Conservation (phyloP, 2,329 filamentous ascomycete species). For the Ophiocordyceps unilateralis region DNA sequence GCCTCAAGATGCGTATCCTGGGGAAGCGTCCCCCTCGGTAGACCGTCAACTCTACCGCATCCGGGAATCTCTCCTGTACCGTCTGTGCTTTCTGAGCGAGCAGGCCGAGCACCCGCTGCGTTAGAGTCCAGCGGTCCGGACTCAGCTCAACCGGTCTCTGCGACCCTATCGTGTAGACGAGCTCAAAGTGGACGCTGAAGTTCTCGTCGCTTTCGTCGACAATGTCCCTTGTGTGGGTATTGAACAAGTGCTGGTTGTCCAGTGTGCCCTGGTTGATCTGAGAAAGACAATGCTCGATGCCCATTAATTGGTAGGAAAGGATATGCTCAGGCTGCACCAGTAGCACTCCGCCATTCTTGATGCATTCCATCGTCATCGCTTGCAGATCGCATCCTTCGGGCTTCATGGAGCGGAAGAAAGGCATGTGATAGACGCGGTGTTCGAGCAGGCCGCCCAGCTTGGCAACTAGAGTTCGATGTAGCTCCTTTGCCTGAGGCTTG, state of each 20-base stretch:
- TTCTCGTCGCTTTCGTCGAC: slow-evolving; percentile 48
- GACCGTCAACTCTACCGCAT: slow-evolving; percentile 22
- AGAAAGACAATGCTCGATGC: too few relatives aligned
- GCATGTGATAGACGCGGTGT: not conserved
- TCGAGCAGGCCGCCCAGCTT: slow-evolving; percentile 37
- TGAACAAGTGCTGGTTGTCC: slow-evolving; percentile 23
- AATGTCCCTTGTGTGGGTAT: slow-evolving; percentile 29
- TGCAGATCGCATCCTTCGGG: slow-evolving; percentile 14
- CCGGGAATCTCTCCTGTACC: slow-evolving; percentile 14
- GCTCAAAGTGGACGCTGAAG: slow-evolving; percentile 37
- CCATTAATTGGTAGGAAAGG: slow-evolving; percentile 43
- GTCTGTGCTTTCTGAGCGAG: slow-evolving; percentile 14
- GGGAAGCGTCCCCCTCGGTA: slow-evolving; percentile 22
- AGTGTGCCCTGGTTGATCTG: too few relatives aligned
- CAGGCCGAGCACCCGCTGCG: slow-evolving; percentile 32
- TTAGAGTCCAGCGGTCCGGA: slow-evolving; percentile 35
- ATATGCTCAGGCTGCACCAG: slow-evolving; percentile 45
- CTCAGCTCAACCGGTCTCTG: slow-evolving; percentile 30
- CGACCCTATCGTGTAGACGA: slow-evolving; percentile 42
- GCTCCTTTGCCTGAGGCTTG: slow-evolving; percentile 35
- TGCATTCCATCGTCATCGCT: slow-evolving; percentile 25
- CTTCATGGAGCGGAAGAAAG: slow-evolving; percentile 16
- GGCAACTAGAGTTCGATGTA: slow-evolving; percentile 34
- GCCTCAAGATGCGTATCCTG: slow-evolving; percentile 15
- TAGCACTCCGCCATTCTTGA: slow-evolving; percentile 29